Conservation (phyloP, 805 yeast species). For the Sugiyamaella mastotermitis region DNA sequence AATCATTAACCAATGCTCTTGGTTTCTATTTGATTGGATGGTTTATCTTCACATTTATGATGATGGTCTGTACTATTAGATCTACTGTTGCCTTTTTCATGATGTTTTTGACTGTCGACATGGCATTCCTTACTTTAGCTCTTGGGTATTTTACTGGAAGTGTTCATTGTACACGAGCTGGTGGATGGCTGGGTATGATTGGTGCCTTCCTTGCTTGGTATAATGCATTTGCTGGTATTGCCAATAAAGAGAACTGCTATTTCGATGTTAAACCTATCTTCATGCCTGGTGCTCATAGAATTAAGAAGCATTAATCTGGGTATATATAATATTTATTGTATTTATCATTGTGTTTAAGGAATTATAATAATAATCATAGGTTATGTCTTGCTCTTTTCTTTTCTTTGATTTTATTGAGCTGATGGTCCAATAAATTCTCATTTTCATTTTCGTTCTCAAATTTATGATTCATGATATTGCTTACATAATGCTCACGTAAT, state of each 20-base stretch:
- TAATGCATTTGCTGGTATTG: conserved; percentile 58
- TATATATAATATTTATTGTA: too few relatives aligned
- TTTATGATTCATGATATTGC: too few relatives aligned
- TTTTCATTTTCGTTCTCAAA: too few relatives aligned
- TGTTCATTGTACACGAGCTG: conserved; percentile 47
- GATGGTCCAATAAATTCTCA: too few relatives aligned
- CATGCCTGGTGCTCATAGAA: conserved; percentile 36
- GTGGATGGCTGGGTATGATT: conserved; percentile 55
- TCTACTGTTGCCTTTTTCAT: conserved; percentile 60
- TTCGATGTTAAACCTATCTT: conserved; percentile 44
- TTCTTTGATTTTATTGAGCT: too few relatives aligned
- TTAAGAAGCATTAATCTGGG: too few relatives aligned
- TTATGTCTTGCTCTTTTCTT: too few relatives aligned
- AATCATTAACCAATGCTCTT: conserved; percentile 40
- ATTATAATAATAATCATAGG: too few relatives aligned
- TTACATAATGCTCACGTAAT: too few relatives aligned
- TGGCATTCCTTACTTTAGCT: conserved; percentile 52
- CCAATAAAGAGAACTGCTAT: conserved; percentile 55
- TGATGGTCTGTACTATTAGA: conserved; percentile 49
- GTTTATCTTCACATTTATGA: conserved; percentile 53
- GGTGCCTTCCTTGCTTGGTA: conserved; percentile 55
- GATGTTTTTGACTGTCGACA: conserved; percentile 45
- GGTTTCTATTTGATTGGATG: conserved; percentile 61
- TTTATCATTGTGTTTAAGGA: too few relatives aligned
- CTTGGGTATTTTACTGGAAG: conserved; percentile 11